phyloP scores from a whole-genome alignment of 1,284 basidiomycete genomes.

The Porodaedalea pini region DNA sequence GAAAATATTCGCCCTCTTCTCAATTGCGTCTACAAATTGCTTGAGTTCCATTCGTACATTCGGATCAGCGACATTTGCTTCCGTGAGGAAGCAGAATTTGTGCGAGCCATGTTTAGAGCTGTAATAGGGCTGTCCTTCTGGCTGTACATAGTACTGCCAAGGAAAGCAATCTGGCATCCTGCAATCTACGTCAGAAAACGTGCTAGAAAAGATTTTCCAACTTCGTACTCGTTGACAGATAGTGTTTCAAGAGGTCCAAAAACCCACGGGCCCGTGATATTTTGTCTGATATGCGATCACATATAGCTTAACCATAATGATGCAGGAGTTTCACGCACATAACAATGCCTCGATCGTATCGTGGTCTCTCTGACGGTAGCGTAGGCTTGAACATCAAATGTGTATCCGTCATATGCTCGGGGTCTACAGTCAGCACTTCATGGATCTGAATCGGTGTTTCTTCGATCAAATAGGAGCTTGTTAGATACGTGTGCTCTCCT shows the following conservation, averaged over 20 bases:
- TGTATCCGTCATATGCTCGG: not conserved
- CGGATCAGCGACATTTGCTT: conserved; percentile 1
- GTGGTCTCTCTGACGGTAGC: not conserved
- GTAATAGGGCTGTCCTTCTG: conserved; percentile 15
- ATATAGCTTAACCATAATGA: not conserved
- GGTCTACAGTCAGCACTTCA: not conserved
- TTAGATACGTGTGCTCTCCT: too few species aligned
- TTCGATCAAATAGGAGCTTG: not conserved
- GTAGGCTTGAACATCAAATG: not conserved
- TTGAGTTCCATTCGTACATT: not conserved
- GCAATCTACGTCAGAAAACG: too few species aligned
- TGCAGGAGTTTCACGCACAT: not conserved
- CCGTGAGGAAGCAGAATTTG: conserved; percentile 5
- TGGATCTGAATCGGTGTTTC: not conserved
- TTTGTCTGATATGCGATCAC: not conserved
- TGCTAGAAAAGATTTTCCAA: not conserved
- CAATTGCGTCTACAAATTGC: conserved; percentile 2
- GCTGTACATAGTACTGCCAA: conserved; percentile 12
- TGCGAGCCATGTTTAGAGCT: not conserved
- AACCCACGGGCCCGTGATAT: not conserved
- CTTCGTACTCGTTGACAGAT: not conserved
- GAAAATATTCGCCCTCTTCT: not conserved
- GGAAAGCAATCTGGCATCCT: not conserved
- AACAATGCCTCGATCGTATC: conserved; percentile 1
- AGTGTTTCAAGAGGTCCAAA: conserved; percentile 11